Conservation (phyloP, 75 land plant genomes). For the Cunninghamia lanceolata region DNA sequence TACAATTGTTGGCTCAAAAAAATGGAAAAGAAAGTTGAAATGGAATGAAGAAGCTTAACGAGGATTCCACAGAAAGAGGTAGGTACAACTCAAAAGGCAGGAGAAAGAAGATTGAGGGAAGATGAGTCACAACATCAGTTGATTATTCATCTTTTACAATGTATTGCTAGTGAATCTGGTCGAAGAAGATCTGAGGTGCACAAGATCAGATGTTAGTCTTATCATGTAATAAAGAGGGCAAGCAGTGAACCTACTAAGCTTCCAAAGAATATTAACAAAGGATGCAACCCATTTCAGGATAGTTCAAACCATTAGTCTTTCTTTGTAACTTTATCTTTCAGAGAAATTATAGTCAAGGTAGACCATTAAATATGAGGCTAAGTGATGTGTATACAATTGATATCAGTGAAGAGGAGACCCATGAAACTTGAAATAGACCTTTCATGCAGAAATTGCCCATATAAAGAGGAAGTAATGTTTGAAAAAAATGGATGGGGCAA, state of each 20-base stretch:
- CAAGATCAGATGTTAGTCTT: constrained; percentile 3
- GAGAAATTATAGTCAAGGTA: too few species aligned
- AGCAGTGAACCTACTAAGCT: not conserved
- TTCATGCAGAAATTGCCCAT: too few species aligned
- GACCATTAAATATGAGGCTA: too few species aligned
- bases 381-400: too few species aligned
- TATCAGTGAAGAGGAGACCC: too few species aligned
- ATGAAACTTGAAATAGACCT: too few species aligned
- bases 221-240: not conserved
- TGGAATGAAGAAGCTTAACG: constrained; percentile 32
- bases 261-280: not conserved
- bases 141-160: constrained; percentile 5
- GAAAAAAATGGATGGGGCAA: constrained; percentile 96
- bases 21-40: constrained; percentile 57
- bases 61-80: constrained; percentile 12
- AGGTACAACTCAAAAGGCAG: not conserved
- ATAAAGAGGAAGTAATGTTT: constrained; percentile 92
- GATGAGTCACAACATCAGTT: not conserved
- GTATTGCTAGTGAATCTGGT: constrained; percentile 12
- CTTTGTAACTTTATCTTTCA: not conserved
- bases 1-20: constrained; percentile 43
- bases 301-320: constrained; percentile 17
- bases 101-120: constrained; percentile 19
- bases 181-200: constrained; percentile 11
- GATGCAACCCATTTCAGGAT: constrained; percentile 19